Evolutionary conservation across 2,329 filamentous ascomycete genomes (phyloP).

Genomic region (Chaetomiaceae sp.): DNA sequence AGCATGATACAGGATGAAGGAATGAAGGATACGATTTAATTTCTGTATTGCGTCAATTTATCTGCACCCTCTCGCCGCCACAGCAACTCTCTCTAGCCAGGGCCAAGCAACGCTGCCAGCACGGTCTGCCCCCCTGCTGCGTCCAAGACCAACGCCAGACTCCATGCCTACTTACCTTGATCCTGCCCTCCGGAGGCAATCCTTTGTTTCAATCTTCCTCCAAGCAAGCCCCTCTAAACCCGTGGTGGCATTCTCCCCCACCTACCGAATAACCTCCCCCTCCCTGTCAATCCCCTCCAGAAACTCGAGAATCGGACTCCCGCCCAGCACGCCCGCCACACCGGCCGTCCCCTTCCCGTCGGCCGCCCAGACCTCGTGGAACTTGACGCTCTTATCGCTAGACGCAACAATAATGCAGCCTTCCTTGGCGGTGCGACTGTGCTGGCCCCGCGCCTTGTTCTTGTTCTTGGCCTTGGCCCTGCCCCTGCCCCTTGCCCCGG

Average conservation of each 20-base stretch:
- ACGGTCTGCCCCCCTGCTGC: background rate
- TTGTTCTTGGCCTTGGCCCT: background rate
- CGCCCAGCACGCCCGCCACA: slow-evolving; percentile 63
- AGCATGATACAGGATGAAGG: too few relatives aligned
- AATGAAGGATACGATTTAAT: slow-evolving; percentile 4
- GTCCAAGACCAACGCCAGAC: background rate
- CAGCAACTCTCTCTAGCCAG: background rate
- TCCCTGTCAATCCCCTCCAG: slow-evolving; percentile 76
- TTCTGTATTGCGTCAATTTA: background rate
- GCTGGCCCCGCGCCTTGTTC: slow-evolving; percentile 45
- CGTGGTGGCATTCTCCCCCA: background rate
- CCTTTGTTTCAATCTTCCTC: too few relatives aligned
- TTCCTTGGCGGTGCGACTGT: slow-evolving; percentile 55
- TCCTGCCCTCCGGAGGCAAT: too few relatives aligned
- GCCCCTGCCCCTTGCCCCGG: slow-evolving; percentile 20
- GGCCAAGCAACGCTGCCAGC: slow-evolving; percentile 12
- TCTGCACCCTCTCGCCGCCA: background rate
- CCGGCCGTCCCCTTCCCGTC: slow-evolving; percentile 49
- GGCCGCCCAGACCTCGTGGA: slow-evolving; percentile 89
- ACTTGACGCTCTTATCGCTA: slow-evolving; percentile 88
- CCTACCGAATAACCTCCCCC: slow-evolving; percentile 65
- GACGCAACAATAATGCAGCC: slow-evolving; percentile 88
- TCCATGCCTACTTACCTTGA: background rate
- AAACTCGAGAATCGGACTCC: slow-evolving; percentile 80
- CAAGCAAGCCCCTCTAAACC: background rate